Conservation (phyloP, 768 basidiomycete genomes). For the Suillus lakei region DNA sequence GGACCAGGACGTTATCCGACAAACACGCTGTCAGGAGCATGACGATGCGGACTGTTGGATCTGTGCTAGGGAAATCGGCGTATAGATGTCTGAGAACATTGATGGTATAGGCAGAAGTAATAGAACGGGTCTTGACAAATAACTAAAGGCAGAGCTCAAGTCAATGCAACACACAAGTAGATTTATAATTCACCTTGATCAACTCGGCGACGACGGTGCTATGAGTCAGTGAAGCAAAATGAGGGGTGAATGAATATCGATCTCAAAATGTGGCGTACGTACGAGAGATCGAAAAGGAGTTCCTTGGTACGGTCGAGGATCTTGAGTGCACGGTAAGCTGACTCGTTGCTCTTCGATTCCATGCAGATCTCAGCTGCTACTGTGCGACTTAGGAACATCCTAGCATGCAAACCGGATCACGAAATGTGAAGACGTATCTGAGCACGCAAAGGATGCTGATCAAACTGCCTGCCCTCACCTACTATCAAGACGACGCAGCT, state of each 20-base stretch:
- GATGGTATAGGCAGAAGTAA: slow-evolving; percentile 52
- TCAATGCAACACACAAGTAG: slow-evolving; percentile 4
- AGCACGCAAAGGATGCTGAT: slow-evolving; percentile 7
- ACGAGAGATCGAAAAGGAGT: slow-evolving; percentile 73
- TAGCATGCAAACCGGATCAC: slow-evolving; percentile 28
- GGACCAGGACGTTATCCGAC: slow-evolving; percentile 29
- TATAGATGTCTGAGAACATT: slow-evolving; percentile 65
- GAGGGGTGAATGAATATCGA: background rate
- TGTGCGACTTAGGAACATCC: slow-evolving; percentile 83
- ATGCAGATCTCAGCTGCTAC: slow-evolving; percentile 86
- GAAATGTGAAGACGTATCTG: slow-evolving; percentile 5
- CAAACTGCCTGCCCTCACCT: slow-evolving; percentile 48
- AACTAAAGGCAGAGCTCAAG: slow-evolving; percentile 46
- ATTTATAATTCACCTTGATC: slow-evolving; percentile 54
- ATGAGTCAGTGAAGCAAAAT: slow-evolving; percentile 12
- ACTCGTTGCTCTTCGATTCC: slow-evolving; percentile 75
- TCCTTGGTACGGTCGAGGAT: slow-evolving; percentile 65
- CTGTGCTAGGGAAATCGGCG: slow-evolving; percentile 66
- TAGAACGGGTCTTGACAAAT: slow-evolving; percentile 71
- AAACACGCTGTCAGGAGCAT: slow-evolving; percentile 75
- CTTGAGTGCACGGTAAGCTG: slow-evolving; percentile 72
- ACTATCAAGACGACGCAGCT: slow-evolving; percentile 70
- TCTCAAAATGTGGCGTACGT: slow-evolving; percentile 28
- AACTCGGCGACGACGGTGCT: slow-evolving; percentile 61
- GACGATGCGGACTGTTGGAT: slow-evolving; percentile 67